phyloP scores from a whole-genome alignment of 768 basidiomycete genomes.

The Russula earlei region DNA sequence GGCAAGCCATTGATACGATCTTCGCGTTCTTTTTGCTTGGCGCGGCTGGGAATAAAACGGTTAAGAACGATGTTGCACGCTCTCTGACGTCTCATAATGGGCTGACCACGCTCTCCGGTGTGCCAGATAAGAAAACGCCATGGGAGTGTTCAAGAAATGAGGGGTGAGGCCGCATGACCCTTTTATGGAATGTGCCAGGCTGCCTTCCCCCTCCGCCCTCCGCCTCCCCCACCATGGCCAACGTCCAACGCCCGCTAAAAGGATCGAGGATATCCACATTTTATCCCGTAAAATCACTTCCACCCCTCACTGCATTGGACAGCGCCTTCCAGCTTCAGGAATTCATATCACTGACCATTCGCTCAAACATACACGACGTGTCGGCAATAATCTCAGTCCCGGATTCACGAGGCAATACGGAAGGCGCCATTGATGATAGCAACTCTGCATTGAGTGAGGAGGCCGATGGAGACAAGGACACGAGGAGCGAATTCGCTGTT shows the following conservation, averaged over 20 bases:
- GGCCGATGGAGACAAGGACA: slow-evolving; percentile 28
- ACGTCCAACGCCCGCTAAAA: slow-evolving; percentile 55
- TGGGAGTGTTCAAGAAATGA: neutral
- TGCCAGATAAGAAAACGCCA: slow-evolving; percentile 3
- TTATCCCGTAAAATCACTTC: slow-evolving; percentile 65
- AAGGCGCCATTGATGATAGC: slow-evolving; percentile 18
- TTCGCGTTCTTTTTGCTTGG: slow-evolving; percentile 30
- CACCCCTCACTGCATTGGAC: slow-evolving; percentile 64
- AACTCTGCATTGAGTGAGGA: slow-evolving; percentile 23
- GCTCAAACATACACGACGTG: slow-evolving; percentile 82
- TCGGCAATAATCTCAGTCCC: slow-evolving; percentile 73
- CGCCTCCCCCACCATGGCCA: slow-evolving; percentile 4
- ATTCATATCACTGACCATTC: slow-evolving; percentile 82
- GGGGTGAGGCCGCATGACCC: neutral
- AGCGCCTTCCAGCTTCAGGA: slow-evolving; percentile 94
- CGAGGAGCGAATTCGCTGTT: slow-evolving; percentile 45
- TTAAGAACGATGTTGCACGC: neutral
- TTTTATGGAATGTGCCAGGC: neutral
- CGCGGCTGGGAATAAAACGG: slow-evolving; percentile 19
- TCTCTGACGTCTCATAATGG: neutral
- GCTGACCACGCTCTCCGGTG: slow-evolving; percentile 13
- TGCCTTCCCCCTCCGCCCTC: too few relatives aligned
- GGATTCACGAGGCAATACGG: slow-evolving; percentile 22
- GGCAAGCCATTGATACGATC: slow-evolving; percentile 27
- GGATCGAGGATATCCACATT: slow-evolving; percentile 74